These are phyloP conservation scores for Mesembryanthemum crystallinum DNA, from an alignment of 148 eudicot genomes.

Conservation along the genomic window DNA sequence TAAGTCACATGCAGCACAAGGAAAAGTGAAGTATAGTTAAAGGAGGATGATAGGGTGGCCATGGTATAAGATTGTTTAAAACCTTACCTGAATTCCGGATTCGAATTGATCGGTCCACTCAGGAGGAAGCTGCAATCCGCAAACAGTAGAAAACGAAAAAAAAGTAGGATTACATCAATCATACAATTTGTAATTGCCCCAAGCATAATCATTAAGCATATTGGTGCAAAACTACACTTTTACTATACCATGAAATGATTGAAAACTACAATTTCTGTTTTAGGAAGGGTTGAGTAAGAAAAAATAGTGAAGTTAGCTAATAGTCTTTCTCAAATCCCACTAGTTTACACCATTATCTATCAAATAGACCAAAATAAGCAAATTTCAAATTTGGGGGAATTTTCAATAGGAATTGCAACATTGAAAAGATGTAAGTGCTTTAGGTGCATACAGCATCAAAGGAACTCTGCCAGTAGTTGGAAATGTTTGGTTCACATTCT, in stretches of 20 bases:
- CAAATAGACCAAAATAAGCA: constrained; percentile 2
- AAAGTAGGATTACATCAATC: constrained; percentile 23
- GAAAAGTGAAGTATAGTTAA: background rate
- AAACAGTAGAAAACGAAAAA: constrained; percentile 12
- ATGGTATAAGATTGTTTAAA: background rate
- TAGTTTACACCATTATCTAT: background rate
- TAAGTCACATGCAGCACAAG: background rate
- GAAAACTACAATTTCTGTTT: constrained; percentile 19
- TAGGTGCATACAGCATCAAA: constrained; percentile 90
- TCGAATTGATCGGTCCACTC: constrained; percentile 99
- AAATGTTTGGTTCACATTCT: constrained; percentile 85
- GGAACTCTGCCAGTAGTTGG: constrained; percentile 98
- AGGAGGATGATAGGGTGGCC: background rate
- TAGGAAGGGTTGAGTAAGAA: constrained; percentile 18
- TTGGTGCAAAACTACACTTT: constrained; percentile 26
- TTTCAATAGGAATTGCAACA: background rate
- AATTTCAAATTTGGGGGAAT: background rate
- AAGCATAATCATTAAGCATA: constrained; percentile 32
- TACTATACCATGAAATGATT: constrained; percentile 29
- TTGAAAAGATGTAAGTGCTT: background rate
- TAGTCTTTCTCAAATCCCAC: constrained; percentile 8
- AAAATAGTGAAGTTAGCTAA: constrained; percentile 6
- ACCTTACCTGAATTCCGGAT: constrained; percentile 86
- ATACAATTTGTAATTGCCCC: constrained; percentile 16
- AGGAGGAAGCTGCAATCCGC: constrained; percentile 69